A percentile compares a stretch with the other conserved stretches of the same genome.
phyloP scores from a whole-genome alignment of 2,329 filamentous ascomycete species.

The Cytospora mali region DNA sequence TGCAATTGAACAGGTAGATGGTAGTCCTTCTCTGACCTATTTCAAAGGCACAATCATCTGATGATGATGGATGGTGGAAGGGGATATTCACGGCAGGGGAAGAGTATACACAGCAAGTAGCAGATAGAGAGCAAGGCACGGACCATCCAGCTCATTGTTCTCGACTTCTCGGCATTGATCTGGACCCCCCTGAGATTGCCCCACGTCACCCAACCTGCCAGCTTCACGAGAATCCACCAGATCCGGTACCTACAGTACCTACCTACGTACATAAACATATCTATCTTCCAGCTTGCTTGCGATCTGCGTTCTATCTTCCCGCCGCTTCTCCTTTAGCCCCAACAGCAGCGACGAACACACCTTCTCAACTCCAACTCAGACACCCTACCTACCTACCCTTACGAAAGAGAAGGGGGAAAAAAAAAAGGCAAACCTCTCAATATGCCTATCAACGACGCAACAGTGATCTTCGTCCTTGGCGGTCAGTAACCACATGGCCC shows the following conservation, averaged over 20 bases:
- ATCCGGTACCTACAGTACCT: too few relatives aligned
- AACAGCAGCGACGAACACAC: slow-evolving; percentile 1
- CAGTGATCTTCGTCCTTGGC: slow-evolving; percentile 30
- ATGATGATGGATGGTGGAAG: background rate
- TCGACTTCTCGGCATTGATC: slow-evolving; percentile 3
- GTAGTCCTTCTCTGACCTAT: background rate
- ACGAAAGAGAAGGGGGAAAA: background rate
- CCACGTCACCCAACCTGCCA: slow-evolving; percentile 23
- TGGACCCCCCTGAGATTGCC: slow-evolving; percentile 16
- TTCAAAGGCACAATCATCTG: background rate
- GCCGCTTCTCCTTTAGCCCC: slow-evolving; percentile 4
- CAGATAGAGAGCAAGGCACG: background rate
- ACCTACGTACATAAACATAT: too few relatives aligned
- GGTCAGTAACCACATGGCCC: slow-evolving; percentile 6
- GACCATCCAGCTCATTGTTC: slow-evolving; percentile 18
- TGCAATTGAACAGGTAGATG: background rate
- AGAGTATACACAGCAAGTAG: background rate
- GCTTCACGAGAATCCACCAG: slow-evolving; percentile 11
- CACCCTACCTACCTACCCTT: too few relatives aligned
- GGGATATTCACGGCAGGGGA: background rate
- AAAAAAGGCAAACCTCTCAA: slow-evolving; percentile 5
- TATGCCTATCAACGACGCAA: slow-evolving; percentile 30
- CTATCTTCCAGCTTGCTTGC: slow-evolving; percentile 7
- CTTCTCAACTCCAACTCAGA: background rate
- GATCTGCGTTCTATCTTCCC: background rate